Base-by-base conservation (phyloP, 257 asterid species). In the Primulina eburnea region DNA sequence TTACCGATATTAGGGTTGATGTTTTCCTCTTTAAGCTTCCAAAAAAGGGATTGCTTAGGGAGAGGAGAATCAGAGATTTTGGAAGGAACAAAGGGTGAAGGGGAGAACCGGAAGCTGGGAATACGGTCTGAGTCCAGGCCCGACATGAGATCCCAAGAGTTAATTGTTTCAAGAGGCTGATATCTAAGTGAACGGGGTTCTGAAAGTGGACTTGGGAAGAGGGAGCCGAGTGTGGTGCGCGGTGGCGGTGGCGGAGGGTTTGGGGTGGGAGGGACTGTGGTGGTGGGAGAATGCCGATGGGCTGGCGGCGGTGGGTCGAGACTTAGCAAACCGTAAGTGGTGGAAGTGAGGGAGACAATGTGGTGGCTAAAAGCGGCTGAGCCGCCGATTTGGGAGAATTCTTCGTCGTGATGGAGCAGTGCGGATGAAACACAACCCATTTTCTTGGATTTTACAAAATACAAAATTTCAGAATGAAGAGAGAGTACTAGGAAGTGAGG, bases 361-460 rank as follows among this genome's bases (percentile, higher is more conserved):
- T 93, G 99, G 86, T 93, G 95, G 77, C 86, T 86, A 79, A 93
- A 86, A 37, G 87, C 86, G 70, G 89, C 70, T 0, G 94, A 83
- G 69, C 82, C 92, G 8, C 95, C 91, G 71, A 92, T 83, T 65
- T 85, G 88, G 73, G 89, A 56, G 85, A 89, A 89, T 7, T 90
- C 96, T 3, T 86, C 92, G 61, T 93, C 96, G 55, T 77, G 88
- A 73, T 67, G 76, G 52, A 90, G 88, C 50, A 90, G 77, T 52
- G 99, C 64, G 57, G 99, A 93, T 64, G 99, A 93, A 75, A 85
- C 96, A 74, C 97, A 93, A 4, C 99, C 99, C 99, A 93, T 86
- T 56, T 7, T 57, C 17, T 6, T 29, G n/a, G 17, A 10, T 30
- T 17, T 30, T 12, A 5, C 18, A 21, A 32, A 8, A 10, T 17